Conservation (phyloP, 1,139 yeast genomes). For the Sugiyamaella xylanicola region DNA sequence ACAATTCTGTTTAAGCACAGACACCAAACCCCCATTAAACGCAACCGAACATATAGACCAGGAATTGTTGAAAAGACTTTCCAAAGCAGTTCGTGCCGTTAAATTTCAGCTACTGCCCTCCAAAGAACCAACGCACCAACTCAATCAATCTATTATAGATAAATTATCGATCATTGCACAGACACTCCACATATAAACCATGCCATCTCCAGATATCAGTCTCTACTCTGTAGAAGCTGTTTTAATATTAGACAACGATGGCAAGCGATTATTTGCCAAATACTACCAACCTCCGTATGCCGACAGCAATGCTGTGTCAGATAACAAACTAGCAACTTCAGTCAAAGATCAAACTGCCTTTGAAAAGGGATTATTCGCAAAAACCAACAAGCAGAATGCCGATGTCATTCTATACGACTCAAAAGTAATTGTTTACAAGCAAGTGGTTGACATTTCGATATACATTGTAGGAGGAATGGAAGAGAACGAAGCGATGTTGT, state of each 20-base stretch:
- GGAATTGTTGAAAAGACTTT: no score
- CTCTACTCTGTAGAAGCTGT: constrained; percentile 79
- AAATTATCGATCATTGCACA: neutral
- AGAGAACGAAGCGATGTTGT: constrained; percentile 85
- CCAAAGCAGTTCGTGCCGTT: no score
- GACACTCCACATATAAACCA: neutral
- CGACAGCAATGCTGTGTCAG: constrained; percentile 26
- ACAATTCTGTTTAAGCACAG: no score
- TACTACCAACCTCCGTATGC: constrained; percentile 72
- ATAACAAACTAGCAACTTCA: constrained; percentile 38
- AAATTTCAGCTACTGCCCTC: no score
- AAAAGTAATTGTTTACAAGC: constrained; percentile 75
- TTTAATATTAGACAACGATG: constrained; percentile 78
- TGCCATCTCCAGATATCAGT: constrained; percentile 33
- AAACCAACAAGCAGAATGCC: constrained; percentile 76
- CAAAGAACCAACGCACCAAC: no score
- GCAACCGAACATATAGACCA: no score
- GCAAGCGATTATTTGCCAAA: constrained; percentile 78
- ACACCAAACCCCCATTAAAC: no score
- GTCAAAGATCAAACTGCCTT: constrained; percentile 71
- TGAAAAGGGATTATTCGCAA: constrained; percentile 70
- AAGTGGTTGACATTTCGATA: constrained; percentile 69
- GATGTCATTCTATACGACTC: constrained; percentile 81
- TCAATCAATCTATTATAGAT: neutral
- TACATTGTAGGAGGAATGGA: constrained; percentile 73